Evolutionary conservation across 176 grass and related monocot species (phyloP), one percentile per base, ranked within the genome.

Genomic region (Saccharum officinarum): DNA sequence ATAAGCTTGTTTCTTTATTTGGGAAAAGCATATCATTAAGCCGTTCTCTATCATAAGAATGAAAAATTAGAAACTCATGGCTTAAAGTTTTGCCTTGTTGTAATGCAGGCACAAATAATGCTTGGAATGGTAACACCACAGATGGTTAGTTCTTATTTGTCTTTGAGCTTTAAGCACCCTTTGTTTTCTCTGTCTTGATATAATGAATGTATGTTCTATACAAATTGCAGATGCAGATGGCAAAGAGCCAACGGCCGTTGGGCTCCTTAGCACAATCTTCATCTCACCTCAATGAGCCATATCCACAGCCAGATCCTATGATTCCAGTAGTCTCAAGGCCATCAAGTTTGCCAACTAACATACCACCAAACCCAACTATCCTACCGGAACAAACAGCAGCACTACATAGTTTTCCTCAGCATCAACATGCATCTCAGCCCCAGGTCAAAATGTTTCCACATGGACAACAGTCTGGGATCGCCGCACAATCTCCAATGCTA

Each of bases 61-160:
- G 23, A n/a, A 74, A 84, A 1, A 75, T 62, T 61, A 64, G 25
- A 68, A 65, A 7, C 36, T 76, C 50, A 28, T 62, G 25, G 34
- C 42, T 45, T 85, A 10, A 59, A 10, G 69, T 68, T 77, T 66
- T 34, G 6, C 73, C 72, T 86, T 77, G 26, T 87, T 87, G 4
- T 86, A 57, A 66, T 89, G 76, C 88, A 99, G 97, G 88, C 90
- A 80, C 90, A 97, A 75, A 94, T 99, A 94, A 99, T 97, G 94
- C 90, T 99, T 2, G 97, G 92, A n/a, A 84, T 99, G 87, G 90
- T 88, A 78, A 89, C 90, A 15, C 92, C 94, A 71, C 97, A 94
- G 77, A 94, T 89, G 88, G 97, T 99, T 82, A 37, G 80, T 45
- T 87, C 54, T 71, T 67, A 39, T 41, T 75, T 91, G 13, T 75